Percentiles rank a stretch among this genome's conserved stretches.
phyloP scores from a whole-genome alignment of 345 rosid genomes.

The Ailanthus altissimus region DNA sequence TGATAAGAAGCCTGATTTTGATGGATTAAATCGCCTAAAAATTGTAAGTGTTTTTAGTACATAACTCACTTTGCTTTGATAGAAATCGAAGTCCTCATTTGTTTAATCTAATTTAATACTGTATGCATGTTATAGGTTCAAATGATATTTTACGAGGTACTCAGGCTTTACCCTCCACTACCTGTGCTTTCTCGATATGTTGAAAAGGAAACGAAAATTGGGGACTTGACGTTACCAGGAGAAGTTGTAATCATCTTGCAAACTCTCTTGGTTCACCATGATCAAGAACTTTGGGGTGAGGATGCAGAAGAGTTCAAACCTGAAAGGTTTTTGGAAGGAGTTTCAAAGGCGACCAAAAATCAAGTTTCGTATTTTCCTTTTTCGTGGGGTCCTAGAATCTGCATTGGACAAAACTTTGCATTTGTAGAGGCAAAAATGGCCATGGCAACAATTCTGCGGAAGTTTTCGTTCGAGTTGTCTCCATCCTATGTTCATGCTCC shows the following conservation, averaged over 20 bases:
- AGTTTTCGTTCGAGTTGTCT: constrained; percentile 30
- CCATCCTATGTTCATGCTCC: constrained; percentile 33
- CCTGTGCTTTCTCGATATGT: constrained; percentile 21
- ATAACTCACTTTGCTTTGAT: too few species aligned
- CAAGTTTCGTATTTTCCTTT: constrained; percentile 29
- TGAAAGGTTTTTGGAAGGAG: constrained; percentile 39
- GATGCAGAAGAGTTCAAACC: constrained; percentile 41
- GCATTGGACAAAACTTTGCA: constrained; percentile 39
- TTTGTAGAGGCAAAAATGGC: constrained; percentile 27
- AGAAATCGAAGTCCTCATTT: too few species aligned
- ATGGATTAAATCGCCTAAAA: too few species aligned
- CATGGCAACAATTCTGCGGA: constrained; percentile 21
- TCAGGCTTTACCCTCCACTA: constrained; percentile 49
- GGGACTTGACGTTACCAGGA: constrained; percentile 25
- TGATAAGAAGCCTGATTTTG: too few species aligned
- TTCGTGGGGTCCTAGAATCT: constrained; percentile 35
- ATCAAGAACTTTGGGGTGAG: constrained; percentile 34
- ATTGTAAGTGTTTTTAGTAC: too few species aligned
- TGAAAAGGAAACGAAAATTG: constrained; percentile 34
- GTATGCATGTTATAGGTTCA: constrained; percentile 32
- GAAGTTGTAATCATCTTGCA: constrained; percentile 30
- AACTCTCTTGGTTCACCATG: constrained; percentile 32
- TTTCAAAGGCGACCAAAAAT: constrained; percentile 34
- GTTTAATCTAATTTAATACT: too few species aligned
- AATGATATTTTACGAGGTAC: constrained; percentile 41